Evolutionary conservation across 2,329 filamentous ascomycete species (phyloP).

Genomic region (Colletotrichum sp.): DNA sequence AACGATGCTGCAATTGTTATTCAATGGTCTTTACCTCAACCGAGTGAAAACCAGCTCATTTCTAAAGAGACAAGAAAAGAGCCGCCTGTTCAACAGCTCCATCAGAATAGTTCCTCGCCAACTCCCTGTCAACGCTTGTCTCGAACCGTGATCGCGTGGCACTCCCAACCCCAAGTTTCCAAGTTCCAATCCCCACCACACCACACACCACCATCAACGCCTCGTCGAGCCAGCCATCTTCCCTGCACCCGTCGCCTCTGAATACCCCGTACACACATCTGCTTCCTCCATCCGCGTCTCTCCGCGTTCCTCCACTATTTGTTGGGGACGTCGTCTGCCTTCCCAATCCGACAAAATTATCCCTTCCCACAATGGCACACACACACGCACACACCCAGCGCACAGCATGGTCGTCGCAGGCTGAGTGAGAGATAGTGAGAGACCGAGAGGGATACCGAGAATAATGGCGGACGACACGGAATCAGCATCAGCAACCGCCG

Average conservation of each 20-base stretch:
- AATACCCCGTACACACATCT: background rate
- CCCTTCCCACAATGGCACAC: slow-evolving; percentile 1
- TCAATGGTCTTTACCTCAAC: background rate
- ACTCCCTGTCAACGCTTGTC: background rate
- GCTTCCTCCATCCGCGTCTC: background rate
- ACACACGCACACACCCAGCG: background rate
- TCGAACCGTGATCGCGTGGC: background rate
- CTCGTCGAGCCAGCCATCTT: too few species aligned
- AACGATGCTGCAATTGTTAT: background rate
- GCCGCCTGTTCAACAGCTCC: background rate
- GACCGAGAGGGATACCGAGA: background rate
- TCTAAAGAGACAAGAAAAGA: background rate
- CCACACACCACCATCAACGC: background rate
- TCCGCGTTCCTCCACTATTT: slow-evolving; percentile 9
- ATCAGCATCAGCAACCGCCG: background rate
- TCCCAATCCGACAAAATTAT: slow-evolving; percentile 22
- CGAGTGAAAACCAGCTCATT: background rate
- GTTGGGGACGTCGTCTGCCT: slow-evolving; percentile 2
- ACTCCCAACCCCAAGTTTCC: background rate
- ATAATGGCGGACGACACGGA: slow-evolving; percentile 15
- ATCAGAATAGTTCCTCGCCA: background rate
- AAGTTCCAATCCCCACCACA: background rate
- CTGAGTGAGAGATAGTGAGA: background rate
- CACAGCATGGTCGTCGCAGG: background rate
- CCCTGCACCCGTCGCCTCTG: background rate